phyloP scores from a whole-genome alignment of 2,329 filamentous ascomycete species.

The Penicillium sp. region DNA sequence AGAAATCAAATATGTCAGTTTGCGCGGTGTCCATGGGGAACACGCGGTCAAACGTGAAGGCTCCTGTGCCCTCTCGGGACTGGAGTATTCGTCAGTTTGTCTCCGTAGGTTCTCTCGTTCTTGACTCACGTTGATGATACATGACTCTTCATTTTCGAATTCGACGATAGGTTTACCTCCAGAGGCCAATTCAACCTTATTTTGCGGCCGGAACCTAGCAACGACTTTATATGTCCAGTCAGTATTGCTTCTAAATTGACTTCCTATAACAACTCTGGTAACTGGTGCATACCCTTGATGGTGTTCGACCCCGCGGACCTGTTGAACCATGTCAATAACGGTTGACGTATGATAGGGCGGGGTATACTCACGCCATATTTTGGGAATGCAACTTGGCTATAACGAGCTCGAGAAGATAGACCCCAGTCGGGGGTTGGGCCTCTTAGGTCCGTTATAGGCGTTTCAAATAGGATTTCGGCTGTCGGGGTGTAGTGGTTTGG shows the following conservation, averaged over 20 bases:
- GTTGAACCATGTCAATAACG: slow-evolving; percentile 16
- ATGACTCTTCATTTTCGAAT: slow-evolving; percentile 87
- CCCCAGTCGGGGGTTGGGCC: slow-evolving; percentile 26
- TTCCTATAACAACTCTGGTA: not conserved
- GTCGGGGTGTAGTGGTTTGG: slow-evolving; percentile 6
- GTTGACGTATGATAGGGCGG: slow-evolving; percentile 6
- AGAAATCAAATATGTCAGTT: slow-evolving; percentile 95
- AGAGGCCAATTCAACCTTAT: slow-evolving; percentile 84
- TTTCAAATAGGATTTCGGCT: slow-evolving; percentile 12
- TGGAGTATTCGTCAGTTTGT: slow-evolving; percentile 40
- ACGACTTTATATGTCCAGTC: slow-evolving; percentile 63
- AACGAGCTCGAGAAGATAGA: slow-evolving; percentile 14
- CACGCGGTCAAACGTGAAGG: slow-evolving; percentile 95
- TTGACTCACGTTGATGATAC: slow-evolving; percentile 68
- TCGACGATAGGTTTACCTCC: slow-evolving; percentile 88
- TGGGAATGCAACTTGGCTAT: slow-evolving; percentile 18
- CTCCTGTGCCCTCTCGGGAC: slow-evolving; percentile 76
- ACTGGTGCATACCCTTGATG: slow-evolving; percentile 49
- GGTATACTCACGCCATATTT: slow-evolving; percentile 48
- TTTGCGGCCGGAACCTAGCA: slow-evolving; percentile 95
- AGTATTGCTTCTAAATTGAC: not conserved
- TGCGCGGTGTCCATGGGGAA: slow-evolving; percentile 93
- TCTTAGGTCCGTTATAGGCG: slow-evolving; percentile 11
- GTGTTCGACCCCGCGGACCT: slow-evolving; percentile 42
- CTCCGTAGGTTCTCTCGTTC: slow-evolving; percentile 11